Conservation (phyloP, 2,329 filamentous ascomycete species). For the Aspergillus arachidicola region DNA sequence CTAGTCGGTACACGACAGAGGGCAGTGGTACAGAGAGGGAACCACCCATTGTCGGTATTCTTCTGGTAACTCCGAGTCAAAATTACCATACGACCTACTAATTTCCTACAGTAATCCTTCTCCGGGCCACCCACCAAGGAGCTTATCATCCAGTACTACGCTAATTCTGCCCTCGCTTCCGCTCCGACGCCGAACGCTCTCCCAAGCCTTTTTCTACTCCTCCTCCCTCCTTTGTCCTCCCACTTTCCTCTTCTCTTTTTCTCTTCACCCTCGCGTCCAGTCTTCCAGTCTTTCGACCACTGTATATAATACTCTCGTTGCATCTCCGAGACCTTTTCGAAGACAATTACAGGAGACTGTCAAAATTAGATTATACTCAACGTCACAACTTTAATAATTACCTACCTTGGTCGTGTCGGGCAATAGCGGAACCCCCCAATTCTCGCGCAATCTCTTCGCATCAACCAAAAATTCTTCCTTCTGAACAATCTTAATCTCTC, state of each 20-base stretch:
- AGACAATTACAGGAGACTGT: neutral
- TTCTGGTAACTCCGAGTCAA: neutral
- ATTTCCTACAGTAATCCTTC: conserved; percentile 3
- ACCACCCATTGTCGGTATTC: neutral
- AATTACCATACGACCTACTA: conserved; percentile 4
- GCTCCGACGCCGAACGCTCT: conserved; percentile 17
- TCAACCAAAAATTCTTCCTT: conserved; percentile 20
- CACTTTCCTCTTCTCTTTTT: conserved; percentile 13
- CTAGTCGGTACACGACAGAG: neutral
- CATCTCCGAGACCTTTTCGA: neutral
- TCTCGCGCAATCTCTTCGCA: conserved; percentile 23
- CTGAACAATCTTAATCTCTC: neutral
- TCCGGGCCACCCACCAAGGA: neutral
- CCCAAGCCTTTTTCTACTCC: conserved; percentile 17
- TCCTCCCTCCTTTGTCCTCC: conserved; percentile 18
- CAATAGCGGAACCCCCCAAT: conserved; percentile 30
- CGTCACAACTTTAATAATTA: conserved; percentile 11
- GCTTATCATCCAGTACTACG: conserved; percentile 15
- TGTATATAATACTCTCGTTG: conserved; percentile 8
- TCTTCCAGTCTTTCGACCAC: conserved; percentile 1
- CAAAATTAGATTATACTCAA: neutral
- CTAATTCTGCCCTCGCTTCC: conserved; percentile 19
- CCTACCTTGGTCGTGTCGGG: conserved; percentile 31
- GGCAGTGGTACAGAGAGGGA: too few relatives aligned
- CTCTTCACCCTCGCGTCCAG: conserved; percentile 7